These are phyloP conservation scores for Leccinum angustisporum DNA, from an alignment of 1,284 basidiomycete genomes.

Conservation along the genomic window DNA sequence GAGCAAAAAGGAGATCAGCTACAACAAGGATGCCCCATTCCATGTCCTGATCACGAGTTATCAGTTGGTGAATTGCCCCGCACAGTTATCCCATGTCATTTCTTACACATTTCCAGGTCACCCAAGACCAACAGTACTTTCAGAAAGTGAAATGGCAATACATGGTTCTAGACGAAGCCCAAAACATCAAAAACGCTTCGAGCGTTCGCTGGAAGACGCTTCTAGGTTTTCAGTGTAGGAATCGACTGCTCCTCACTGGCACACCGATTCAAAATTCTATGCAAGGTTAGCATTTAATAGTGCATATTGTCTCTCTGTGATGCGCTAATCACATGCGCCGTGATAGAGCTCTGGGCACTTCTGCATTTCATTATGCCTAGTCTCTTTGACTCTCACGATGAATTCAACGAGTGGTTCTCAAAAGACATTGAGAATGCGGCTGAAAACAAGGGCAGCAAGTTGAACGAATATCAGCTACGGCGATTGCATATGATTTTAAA, in stretches of 20 bases:
- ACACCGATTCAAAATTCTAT: slow-evolving; percentile 99
- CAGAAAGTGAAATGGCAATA: slow-evolving; percentile 99
- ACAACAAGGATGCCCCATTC: slow-evolving; percentile 94
- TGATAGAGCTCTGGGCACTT: slow-evolving; percentile 94
- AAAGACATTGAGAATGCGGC: slow-evolving; percentile 98
- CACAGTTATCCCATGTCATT: neutral
- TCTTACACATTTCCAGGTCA: slow-evolving; percentile 57
- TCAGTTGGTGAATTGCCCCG: slow-evolving; percentile 68
- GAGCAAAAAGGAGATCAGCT: slow-evolving; percentile 97
- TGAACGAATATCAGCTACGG: slow-evolving; percentile 95
- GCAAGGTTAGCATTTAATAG: slow-evolving; percentile 71
- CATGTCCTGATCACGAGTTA: slow-evolving; percentile 98
- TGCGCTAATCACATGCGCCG: slow-evolving; percentile 32
- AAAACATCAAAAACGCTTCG: slow-evolving; percentile 99
- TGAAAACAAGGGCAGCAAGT: slow-evolving; percentile 85
- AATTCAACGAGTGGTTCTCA: slow-evolving; percentile 99
- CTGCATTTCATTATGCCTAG: slow-evolving; percentile 99
- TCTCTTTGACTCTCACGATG: slow-evolving; percentile 98
- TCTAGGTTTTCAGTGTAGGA: slow-evolving; percentile 94
- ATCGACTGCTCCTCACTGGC: slow-evolving; percentile 92
- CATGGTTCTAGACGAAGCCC: slow-evolving; percentile 99
- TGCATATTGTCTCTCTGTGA: neutral
- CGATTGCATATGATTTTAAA: slow-evolving; percentile 99
- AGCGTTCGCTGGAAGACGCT: slow-evolving; percentile 98
- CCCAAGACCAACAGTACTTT: slow-evolving; percentile 98